Conservation (phyloP, 352 stramenopile genomes). For the Pythium phragmiticola region DNA sequence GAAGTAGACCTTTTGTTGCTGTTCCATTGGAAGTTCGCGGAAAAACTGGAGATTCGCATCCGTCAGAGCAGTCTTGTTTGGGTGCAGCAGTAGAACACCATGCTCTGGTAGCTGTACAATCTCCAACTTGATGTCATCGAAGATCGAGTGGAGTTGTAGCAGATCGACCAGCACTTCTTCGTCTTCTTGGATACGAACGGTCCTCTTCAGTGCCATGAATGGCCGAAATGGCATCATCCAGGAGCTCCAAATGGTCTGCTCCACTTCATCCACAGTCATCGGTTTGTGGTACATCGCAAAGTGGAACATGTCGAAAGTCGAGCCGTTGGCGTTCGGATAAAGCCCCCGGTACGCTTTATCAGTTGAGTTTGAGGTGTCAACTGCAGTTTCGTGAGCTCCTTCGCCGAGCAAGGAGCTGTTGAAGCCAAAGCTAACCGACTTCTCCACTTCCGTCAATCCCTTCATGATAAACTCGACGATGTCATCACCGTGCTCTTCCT, state of each 20-base stretch:
- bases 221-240: slow-evolving; percentile 42
- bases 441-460: slow-evolving; percentile 6
- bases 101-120: slow-evolving; percentile 43
- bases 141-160: slow-evolving; percentile 58
- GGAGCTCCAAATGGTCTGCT: slow-evolving; percentile 22
- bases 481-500: slow-evolving; percentile 44
- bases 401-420: not conserved
- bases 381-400: not conserved
- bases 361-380: not conserved
- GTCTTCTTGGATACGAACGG: slow-evolving; percentile 44
- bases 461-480: slow-evolving; percentile 69
- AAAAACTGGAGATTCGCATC: slow-evolving; percentile 41
- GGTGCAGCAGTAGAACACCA: slow-evolving; percentile 51
- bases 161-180: slow-evolving; percentile 46
- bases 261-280: not conserved
- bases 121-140: slow-evolving; percentile 55
- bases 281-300: slow-evolving; percentile 56
- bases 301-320: slow-evolving; percentile 70
- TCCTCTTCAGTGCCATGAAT: slow-evolving; percentile 35
- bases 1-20: slow-evolving; percentile 57
- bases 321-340: slow-evolving; percentile 46
- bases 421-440: not conserved
- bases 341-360: not conserved
- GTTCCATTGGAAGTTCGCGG: slow-evolving; percentile 37
- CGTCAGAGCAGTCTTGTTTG: slow-evolving; percentile 44